A percentile compares a stretch with the other conserved stretches of the same genome.
Conservation (phyloP, 306 rosid species). For the Ammopiptanthus mongolicus region DNA sequence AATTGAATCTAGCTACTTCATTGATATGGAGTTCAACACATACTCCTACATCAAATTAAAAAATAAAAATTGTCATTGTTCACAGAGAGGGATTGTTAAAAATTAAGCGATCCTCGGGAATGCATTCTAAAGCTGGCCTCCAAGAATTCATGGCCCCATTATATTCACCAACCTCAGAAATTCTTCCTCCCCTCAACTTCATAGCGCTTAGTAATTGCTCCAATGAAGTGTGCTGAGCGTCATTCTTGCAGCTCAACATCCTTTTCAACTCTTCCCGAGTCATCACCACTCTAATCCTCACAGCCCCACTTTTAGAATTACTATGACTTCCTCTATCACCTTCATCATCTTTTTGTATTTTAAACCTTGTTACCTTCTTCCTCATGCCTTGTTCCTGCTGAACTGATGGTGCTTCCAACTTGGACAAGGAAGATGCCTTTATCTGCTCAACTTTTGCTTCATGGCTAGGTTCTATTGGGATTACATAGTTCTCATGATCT, state of each 20-base stretch:
- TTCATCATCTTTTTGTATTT: conserved; percentile 6
- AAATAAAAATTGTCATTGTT: not conserved
- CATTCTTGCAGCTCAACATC: conserved; percentile 38
- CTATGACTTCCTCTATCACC: not conserved
- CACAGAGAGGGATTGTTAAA: conserved; percentile 3
- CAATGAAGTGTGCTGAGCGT: conserved; percentile 23
- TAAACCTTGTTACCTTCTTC: conserved; percentile 23
- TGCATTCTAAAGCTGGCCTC: conserved; percentile 63
- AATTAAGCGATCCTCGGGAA: conserved; percentile 50
- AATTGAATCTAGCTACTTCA: conserved; percentile 20
- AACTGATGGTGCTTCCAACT: conserved; percentile 11
- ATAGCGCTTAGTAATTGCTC: conserved; percentile 55
- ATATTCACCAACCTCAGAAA: conserved; percentile 26
- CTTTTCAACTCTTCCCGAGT: conserved; percentile 64
- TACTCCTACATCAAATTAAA: conserved; percentile 20
- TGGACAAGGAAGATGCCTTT: not conserved
- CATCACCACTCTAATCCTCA: conserved; percentile 79
- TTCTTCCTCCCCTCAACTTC: conserved; percentile 44
- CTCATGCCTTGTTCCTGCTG: conserved; percentile 10
- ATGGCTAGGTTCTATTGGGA: not conserved
- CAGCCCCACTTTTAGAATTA: conserved; percentile 36
- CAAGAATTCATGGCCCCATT: conserved; percentile 22
- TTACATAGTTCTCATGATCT: conserved; percentile 23
- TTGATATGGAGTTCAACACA: conserved; percentile 21
- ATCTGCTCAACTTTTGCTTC: conserved; percentile 23